Conservation (phyloP, 257 asterid species). For the Rubia yunnanensis region DNA sequence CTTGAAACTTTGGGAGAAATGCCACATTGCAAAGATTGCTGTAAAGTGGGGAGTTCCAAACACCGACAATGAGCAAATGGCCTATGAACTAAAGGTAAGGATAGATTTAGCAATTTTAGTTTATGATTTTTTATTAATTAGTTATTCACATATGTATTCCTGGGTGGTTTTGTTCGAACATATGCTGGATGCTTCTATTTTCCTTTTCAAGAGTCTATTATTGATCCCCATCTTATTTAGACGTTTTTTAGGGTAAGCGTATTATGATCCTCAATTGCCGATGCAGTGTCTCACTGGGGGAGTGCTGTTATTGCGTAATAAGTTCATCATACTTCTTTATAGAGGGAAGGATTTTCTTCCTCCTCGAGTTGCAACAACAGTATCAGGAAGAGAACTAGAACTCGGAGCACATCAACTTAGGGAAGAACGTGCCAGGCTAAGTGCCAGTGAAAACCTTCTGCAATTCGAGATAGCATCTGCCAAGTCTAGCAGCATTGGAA, state of each 20-base stretch:
- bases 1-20: constrained; percentile 81
- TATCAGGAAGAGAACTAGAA: constrained; percentile 55
- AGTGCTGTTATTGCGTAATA: constrained; percentile 74
- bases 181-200: neutral
- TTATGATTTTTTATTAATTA: neutral
- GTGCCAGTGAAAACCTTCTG: constrained; percentile 52
- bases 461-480: constrained; percentile 25
- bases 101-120: constrained; percentile 9
- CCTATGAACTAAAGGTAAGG: constrained; percentile 83
- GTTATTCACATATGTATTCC: neutral
- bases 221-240: neutral
- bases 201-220: neutral
- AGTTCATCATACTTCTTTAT: constrained; percentile 71
- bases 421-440: constrained; percentile 80
- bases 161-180: neutral
- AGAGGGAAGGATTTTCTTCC: constrained; percentile 93
- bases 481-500: constrained; percentile 39
- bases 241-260: constrained; percentile 7
- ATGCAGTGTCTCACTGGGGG: constrained; percentile 91
- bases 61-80: constrained; percentile 88
- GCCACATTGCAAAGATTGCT: constrained; percentile 93
- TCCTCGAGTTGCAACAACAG: constrained; percentile 55
- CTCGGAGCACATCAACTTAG: constrained; percentile 46
- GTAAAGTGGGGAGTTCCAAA: constrained; percentile 84
- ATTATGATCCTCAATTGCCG: constrained; percentile 18